Evolutionary conservation across 2,329 filamentous ascomycete species (phyloP), one percentile per base, ranked within the genome.

Genomic region (Hypoxylon rubiginosum): DNA sequence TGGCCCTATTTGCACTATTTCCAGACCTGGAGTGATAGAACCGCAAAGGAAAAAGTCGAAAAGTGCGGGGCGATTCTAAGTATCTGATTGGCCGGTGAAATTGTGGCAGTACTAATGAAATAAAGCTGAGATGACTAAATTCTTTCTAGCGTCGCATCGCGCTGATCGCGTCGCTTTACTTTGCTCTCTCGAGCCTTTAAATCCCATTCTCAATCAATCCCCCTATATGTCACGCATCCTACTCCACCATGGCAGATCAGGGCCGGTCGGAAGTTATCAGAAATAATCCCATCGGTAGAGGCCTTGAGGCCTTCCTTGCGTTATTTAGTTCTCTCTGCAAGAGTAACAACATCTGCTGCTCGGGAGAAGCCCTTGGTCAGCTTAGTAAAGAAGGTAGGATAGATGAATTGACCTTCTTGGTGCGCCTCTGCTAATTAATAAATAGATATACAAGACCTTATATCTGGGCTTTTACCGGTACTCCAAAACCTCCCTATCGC

Each of bases 261-360:
- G 8, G 17, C 15, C 70, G 65, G 52, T 72, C 66, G 9, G 60
- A 74, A 52, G 64, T 73, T 26, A 76, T 78, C 52, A 52, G 69
- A 30, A 59, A 69, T 28, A 70, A 76, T 51, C 73, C 74, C 58
- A 78, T 78, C 52, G 72, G 73, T 21, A 67, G 73, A 4, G 69
- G 72, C 19, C 70, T 79, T 46, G 67, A 76, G 68, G 36, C 54
- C 54, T 76, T 77, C 58, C 70, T 65, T 43, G 55, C 55, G 41
- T 71, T 56, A 1, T 78, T 77, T 28, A 52, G 34, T 19, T 74
- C 72, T 50, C 54, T 73, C 30, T 76, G 71, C 32, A 39, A 72
- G 58, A 57, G 49, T 24, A 52, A 7, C 41, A 32, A 60, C 49
- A 64, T 76, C 59, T 39, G 64, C 15, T 67, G 41, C 58, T 60